phyloP scores from a whole-genome alignment of 306 rosid genomes.

The Pterocarpus santalinus region DNA sequence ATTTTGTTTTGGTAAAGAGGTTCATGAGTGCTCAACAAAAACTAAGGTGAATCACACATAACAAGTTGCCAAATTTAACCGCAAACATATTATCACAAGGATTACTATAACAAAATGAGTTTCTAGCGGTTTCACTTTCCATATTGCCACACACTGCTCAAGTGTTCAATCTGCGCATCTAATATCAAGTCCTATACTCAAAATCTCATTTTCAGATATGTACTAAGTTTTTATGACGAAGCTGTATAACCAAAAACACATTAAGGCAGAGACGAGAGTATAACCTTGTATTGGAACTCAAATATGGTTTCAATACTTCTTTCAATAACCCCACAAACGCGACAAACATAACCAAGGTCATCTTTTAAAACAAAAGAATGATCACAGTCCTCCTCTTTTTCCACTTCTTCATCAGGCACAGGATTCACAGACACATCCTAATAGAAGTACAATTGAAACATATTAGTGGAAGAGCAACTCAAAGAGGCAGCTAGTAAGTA shows the following conservation, averaged over 20 bases:
- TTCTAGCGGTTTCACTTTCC: conserved; percentile 18
- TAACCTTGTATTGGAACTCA: conserved; percentile 82
- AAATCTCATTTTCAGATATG: conserved; percentile 14
- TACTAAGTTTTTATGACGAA: conserved; percentile 6
- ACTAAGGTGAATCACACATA: conserved; percentile 1
- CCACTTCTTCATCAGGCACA: conserved; percentile 51
- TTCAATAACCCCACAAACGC: conserved; percentile 84
- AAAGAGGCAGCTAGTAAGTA: neutral
- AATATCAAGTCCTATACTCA: conserved; percentile 23
- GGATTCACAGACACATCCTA: conserved; percentile 69
- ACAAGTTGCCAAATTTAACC: conserved; percentile 11
- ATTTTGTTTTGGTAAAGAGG: conserved; percentile 29
- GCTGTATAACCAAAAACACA: conserved; percentile 19
- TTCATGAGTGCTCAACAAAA: conserved; percentile 1
- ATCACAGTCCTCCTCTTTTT: conserved; percentile 71
- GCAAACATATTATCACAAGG: conserved; percentile 28
- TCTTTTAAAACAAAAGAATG: conserved; percentile 92
- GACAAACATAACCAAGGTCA: conserved; percentile 93
- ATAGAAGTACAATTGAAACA: conserved; percentile 37
- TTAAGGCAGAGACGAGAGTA: conserved; percentile 24
- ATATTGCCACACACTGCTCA: conserved; percentile 27
- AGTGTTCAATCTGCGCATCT: conserved; percentile 27
- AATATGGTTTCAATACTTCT: conserved; percentile 81
- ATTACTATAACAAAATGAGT: neutral
- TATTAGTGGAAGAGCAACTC: neutral